A percentile compares a stretch with the other conserved stretches of the same genome.
Conservation (phyloP, 2,329 filamentous ascomycete species). For the Madurella mycetomatis region DNA sequence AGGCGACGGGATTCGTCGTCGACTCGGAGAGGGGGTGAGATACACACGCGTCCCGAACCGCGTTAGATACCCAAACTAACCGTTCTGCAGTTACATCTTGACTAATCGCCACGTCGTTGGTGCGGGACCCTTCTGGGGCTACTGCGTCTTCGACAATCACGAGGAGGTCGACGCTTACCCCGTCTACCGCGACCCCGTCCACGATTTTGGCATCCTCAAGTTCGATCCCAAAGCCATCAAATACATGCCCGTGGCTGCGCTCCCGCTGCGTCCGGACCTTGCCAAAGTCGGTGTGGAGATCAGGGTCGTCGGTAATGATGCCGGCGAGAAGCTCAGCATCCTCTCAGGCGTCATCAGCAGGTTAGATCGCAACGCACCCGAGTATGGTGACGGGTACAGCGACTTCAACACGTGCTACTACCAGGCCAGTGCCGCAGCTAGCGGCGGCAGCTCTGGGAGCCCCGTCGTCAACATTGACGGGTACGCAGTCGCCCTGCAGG, state of each 20-base stretch:
- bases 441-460: conserved; percentile 95
- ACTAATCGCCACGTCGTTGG: conserved; percentile 93
- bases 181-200: conserved; percentile 95
- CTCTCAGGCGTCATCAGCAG: conserved; percentile 95
- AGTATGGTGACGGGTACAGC: conserved; percentile 96
- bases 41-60: not conserved
- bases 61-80: conserved; percentile 4
- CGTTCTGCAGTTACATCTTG: conserved; percentile 63
- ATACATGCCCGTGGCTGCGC: conserved; percentile 84
- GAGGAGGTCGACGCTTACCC: conserved; percentile 94
- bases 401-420: conserved; percentile 98
- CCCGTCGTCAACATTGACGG: conserved; percentile 96
- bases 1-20: conserved; percentile 96
- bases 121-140: conserved; percentile 94
- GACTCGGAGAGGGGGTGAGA: conserved; percentile 81
- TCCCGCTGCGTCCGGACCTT: conserved; percentile 78
- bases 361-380: conserved; percentile 91
- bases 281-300: conserved; percentile 92
- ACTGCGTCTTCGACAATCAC: conserved; percentile 98
- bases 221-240: conserved; percentile 96
- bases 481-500: conserved; percentile 85
- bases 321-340: conserved; percentile 96
- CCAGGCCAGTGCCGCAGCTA: conserved; percentile 93
- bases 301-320: conserved; percentile 95
- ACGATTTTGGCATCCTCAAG: conserved; percentile 95